Percentiles rank a stretch among this genome's conserved stretches.
phyloP scores from a whole-genome alignment of 176 grass and related monocot species.

The Oryza glaberrima region DNA sequence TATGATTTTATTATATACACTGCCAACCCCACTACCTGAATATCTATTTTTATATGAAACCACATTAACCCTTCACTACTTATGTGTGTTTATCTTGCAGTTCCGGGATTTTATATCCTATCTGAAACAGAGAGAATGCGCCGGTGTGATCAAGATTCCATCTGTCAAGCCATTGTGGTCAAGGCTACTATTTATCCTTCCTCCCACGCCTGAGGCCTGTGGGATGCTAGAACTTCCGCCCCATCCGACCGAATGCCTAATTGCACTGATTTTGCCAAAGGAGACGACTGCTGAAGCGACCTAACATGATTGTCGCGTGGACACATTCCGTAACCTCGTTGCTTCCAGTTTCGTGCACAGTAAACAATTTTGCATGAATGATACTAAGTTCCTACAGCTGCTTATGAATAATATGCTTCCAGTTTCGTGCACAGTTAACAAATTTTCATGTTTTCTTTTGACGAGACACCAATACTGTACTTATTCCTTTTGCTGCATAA shows the following conservation, averaged over 20 bases:
- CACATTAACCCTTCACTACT: slow-evolving; percentile 28
- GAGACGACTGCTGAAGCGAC: slow-evolving; percentile 64
- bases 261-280: slow-evolving; percentile 79
- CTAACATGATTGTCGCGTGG: slow-evolving; percentile 11
- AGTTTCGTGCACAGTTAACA: neutral
- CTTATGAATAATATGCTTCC: neutral
- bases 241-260: slow-evolving; percentile 59
- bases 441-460: neutral
- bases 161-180: slow-evolving; percentile 77
- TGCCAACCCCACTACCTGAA: slow-evolving; percentile 13
- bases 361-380: slow-evolving; percentile 19
- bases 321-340: slow-evolving; percentile 8
- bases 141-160: slow-evolving; percentile 89
- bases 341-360: neutral
- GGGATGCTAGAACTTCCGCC: slow-evolving; percentile 62
- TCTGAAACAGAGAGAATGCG: slow-evolving; percentile 85
- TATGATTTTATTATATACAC: slow-evolving; percentile 51
- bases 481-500: neutral
- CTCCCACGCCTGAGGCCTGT: slow-evolving; percentile 60
- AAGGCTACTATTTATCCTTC: slow-evolving; percentile 86
- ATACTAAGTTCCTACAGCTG: neutral
- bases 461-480: neutral
- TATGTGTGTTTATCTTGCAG: slow-evolving; percentile 53
- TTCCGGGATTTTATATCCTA: slow-evolving; percentile 92
- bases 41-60: neutral